Conservation (phyloP, 139 green algal genomes). For the Asterochloris erici region DNA sequence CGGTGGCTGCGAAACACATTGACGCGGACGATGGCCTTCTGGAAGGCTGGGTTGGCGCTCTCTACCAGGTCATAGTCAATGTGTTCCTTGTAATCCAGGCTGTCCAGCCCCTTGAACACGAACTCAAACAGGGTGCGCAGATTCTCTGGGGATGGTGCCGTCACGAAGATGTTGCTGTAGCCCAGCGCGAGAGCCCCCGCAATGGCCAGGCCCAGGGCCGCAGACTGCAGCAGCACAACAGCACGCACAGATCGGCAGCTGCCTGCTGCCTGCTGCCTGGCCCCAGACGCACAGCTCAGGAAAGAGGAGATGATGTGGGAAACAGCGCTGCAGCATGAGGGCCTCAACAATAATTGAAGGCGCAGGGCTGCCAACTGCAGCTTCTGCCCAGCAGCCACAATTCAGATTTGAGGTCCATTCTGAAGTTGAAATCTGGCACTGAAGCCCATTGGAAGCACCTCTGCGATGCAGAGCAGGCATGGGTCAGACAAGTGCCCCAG, state of each 20-base stretch:
- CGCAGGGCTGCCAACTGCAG: no score
- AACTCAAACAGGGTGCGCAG: conserved; percentile 97
- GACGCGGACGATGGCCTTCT: conserved; percentile 85
- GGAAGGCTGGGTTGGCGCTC: conserved; percentile 87
- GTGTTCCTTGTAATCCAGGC: conserved; percentile 91
- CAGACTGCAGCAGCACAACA: conserved; percentile 51
- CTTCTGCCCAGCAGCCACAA: no score
- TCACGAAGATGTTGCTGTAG: conserved; percentile 99
- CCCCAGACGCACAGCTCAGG: no score
- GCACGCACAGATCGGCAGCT: no score
- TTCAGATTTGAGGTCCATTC: no score
- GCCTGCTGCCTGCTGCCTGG: no score
- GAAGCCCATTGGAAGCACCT: no score
- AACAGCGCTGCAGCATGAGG: not conserved
- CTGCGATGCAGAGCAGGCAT: no score
- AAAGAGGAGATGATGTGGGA: no score
- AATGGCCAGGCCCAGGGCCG: conserved; percentile 81
- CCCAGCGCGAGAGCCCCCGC: conserved; percentile 85
- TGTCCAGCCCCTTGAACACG: conserved; percentile 90
- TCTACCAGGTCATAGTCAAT: conserved; percentile 97
- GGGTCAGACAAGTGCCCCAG: no score
- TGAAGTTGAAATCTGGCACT: no score
- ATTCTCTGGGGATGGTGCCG: conserved; percentile 95
- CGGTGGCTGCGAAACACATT: conserved; percentile 91
- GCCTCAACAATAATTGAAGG: no score